phyloP scores from a whole-genome alignment of 768 basidiomycete genomes.

The Lactarius deliciosus region DNA sequence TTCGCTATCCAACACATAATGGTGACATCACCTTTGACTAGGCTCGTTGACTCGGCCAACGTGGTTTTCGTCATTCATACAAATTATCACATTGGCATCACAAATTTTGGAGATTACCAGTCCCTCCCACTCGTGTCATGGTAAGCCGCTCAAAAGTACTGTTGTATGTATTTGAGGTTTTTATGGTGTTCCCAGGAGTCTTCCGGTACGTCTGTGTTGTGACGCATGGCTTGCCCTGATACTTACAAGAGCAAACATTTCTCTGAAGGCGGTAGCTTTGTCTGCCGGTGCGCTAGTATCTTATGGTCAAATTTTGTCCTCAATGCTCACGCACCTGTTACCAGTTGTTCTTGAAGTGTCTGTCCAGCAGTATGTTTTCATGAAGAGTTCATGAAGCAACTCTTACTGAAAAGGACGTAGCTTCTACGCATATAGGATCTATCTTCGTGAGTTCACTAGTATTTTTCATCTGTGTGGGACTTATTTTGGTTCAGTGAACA shows the following conservation, averaged over 20 bases:
- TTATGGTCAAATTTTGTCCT: background rate
- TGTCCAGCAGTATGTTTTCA: slow-evolving; percentile 7
- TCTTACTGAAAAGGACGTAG: background rate
- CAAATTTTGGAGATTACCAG: slow-evolving; percentile 5
- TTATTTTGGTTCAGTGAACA: background rate
- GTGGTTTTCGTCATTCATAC: background rate
- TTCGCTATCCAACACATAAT: background rate
- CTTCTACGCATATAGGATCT: slow-evolving; percentile 11
- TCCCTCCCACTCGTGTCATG: background rate
- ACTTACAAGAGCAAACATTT: background rate
- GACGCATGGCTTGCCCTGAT: background rate
- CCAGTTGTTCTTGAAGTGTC: slow-evolving; percentile 1
- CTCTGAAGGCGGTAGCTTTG: background rate
- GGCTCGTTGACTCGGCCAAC: slow-evolving; percentile 3
- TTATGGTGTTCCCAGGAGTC: background rate
- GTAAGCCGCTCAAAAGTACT: background rate
- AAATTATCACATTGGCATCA: background rate
- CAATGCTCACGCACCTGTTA: background rate
- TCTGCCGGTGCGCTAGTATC: background rate
- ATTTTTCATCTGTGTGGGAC: background rate
- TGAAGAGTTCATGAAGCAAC: background rate
- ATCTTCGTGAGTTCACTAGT: background rate
- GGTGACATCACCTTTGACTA: background rate
- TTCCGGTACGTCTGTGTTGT: slow-evolving; percentile 4
- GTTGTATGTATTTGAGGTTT: background rate